phyloP scores from a whole-genome alignment of 2,329 filamentous ascomycete species.

The Nemania bipapillata region DNA sequence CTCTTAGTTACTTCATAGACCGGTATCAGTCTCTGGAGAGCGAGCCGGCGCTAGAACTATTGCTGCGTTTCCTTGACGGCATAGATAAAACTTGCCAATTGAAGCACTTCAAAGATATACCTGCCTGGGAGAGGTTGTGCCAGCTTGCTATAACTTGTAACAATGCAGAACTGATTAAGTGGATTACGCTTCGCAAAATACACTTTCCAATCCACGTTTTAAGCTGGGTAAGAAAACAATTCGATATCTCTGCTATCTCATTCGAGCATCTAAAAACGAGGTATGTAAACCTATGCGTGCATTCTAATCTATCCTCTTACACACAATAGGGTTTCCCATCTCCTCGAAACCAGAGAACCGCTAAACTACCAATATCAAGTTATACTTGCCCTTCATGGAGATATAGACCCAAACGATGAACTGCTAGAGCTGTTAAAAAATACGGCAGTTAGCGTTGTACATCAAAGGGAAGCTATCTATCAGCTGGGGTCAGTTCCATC shows the following conservation, averaged over 20 bases:
- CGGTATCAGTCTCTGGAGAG: not conserved
- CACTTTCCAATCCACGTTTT: conserved; percentile 8
- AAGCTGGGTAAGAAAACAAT: conserved; percentile 14
- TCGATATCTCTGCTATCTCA: conserved; percentile 10
- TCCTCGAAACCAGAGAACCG: conserved; percentile 17
- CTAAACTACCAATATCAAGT: conserved; percentile 24
- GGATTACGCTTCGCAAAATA: not conserved
- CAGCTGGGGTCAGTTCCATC: not conserved
- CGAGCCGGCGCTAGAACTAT: not conserved
- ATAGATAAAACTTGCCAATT: not conserved
- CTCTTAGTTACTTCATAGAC: conserved; percentile 6
- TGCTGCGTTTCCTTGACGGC: conserved; percentile 8
- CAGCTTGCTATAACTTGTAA: conserved; percentile 2
- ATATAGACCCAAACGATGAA: conserved; percentile 22
- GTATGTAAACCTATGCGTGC: not conserved
- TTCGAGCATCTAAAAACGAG: not conserved
- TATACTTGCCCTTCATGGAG: conserved; percentile 28
- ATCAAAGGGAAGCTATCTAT: conserved; percentile 9
- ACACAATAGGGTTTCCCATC: conserved; percentile 24
- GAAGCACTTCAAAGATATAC: not conserved
- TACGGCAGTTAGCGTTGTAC: too few relatives aligned
- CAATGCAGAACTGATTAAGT: not conserved
- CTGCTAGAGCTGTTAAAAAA: conserved; percentile 12
- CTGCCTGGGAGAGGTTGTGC: not conserved
- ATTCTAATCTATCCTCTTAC: not conserved